Evolutionary conservation across 2,329 filamentous ascomycete genomes (phyloP), one percentile per base, ranked within the genome.

Genomic region (Aspergillus unguis): DNA sequence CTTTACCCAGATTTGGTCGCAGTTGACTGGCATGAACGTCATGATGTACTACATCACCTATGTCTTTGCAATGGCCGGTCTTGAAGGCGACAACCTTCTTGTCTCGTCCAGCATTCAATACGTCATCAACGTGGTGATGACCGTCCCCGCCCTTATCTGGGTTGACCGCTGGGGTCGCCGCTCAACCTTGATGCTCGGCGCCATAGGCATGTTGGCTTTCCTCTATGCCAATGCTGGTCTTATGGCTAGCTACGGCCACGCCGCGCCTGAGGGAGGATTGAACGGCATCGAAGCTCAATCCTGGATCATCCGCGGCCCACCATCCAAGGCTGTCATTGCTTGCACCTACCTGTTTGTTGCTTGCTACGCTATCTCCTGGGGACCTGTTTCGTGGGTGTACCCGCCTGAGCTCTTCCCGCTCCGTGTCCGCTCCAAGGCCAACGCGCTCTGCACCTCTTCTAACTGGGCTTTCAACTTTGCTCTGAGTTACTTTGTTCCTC

Each of bases 111-210:
- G 80, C 6, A 88, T 89, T 58, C 84, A 88, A 64, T 89, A 88
- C 65, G 78, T 91, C 59, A 89, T 92, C 76, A 92, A 92, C 66
- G 87, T 92, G 2, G 58, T 84, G 48, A 88, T 90, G 84, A 92
- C 89, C 0, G 68, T 92, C 6, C 86, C 87, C 0, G 88, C 88
- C 1, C 78, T 92, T n/a, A 68, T 92, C 40, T 92, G 77, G 73
- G 81, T 91, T 61, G 88, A 94, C 61, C 77, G 79, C 53, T 88
- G 85, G 84, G 89, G 89, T 43, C 87, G 88, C 57, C 87, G 87
- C 37, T 76, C 75, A 3, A 82, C 85, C 3, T 77, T 90, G 27
- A 74, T 90, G 17, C 60, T 84, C 27, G 87, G 86, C 37, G 81
- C 85, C 3, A 72, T 80, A 28, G 72, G 86, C 49, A 89, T 90